Evolutionary conservation across 371 early-diverging fungal genomes (phyloP), one percentile per base, ranked within the genome.

Genomic region (Rhizopus arrhizus): DNA sequence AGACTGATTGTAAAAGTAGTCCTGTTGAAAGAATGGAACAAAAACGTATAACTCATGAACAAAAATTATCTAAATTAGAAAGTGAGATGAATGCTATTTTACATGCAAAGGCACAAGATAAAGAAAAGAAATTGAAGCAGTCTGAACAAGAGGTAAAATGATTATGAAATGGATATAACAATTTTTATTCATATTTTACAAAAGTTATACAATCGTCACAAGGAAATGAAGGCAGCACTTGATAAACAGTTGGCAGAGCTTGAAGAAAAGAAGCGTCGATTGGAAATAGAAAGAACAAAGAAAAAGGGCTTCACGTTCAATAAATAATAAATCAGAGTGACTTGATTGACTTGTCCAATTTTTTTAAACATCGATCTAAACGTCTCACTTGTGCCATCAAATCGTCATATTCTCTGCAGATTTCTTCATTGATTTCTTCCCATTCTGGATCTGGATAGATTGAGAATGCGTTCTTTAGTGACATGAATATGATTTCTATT

Each of bases 31-130:
- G 93, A 81, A 80, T 95, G 70, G 97, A 97, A 64, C 95, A 95
- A 70, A 95, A 95, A 78, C 85, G 90, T 35, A 68, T 84, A 12
- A 84, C 91, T 48, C 97, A 98, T 65, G 97, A 98, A 73, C 89
- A 88, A 68, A 95, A 94, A 77, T 82, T 98, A 84, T 84, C 87
- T 61, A 95, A 96, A 85, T 95, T 98, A 96, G 97, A 98, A 76
- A 85, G 90, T 34, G 97, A 98, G 74, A 97, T 98, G 97, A 91
- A 92, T 72, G 84, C 90, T 12, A 96, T 98, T 48, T 97, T 98
- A 90, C 92, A 95, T 71, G 93, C 94, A 62, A 97, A 98, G 82
- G 96, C 97, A 12, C 90, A 93, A 50, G 98, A 98, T 74, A 97
- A 97, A 83, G 97, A 97, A 72, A 76, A 88, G 54, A 96, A 96